A percentile compares a stretch with the other conserved stretches of the same genome.
Evolutionary conservation across 2,329 filamentous ascomycete genomes (phyloP).

Genomic region (Cladorrhinum sp.): DNA sequence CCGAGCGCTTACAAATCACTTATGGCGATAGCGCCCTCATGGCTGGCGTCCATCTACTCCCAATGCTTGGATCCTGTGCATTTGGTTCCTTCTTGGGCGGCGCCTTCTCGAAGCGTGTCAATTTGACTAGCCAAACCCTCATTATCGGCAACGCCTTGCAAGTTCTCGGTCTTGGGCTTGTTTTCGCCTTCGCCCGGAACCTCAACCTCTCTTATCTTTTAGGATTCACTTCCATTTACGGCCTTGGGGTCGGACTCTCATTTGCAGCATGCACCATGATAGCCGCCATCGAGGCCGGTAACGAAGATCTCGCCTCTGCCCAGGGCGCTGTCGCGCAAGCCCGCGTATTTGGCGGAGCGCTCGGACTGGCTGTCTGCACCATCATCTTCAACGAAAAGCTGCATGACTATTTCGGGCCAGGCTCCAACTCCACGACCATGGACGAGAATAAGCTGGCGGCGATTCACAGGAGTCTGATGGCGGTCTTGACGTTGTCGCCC

Average conservation of each 20-base stretch:
- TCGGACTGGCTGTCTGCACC: conserved; percentile 58
- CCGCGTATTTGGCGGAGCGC: conserved; percentile 57
- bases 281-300: conserved; percentile 50
- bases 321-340: conserved; percentile 60
- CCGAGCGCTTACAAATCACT: conserved; percentile 59
- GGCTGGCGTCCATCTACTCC: conserved; percentile 57
- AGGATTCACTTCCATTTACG: conserved; percentile 55
- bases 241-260: conserved; percentile 57
- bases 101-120: conserved; percentile 50
- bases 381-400: conserved; percentile 53
- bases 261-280: conserved; percentile 58
- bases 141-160: conserved; percentile 50
- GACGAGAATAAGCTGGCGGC: conserved; percentile 12
- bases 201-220: conserved; percentile 15
- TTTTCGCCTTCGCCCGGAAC: conserved; percentile 36
- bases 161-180: conserved; percentile 49
- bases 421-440: not conserved
- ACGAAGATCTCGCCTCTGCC: conserved; percentile 52
- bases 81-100: conserved; percentile 56
- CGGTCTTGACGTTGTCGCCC: conserved; percentile 7
- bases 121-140: conserved; percentile 52
- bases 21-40: conserved; percentile 51
- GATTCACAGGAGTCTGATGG: conserved; percentile 22
- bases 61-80: conserved; percentile 56
- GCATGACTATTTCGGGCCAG: conserved; percentile 16